Base-by-base conservation (phyloP, 225 moss, liverwort and hornwort genomes). In the Anthoceros angustus region DNA sequence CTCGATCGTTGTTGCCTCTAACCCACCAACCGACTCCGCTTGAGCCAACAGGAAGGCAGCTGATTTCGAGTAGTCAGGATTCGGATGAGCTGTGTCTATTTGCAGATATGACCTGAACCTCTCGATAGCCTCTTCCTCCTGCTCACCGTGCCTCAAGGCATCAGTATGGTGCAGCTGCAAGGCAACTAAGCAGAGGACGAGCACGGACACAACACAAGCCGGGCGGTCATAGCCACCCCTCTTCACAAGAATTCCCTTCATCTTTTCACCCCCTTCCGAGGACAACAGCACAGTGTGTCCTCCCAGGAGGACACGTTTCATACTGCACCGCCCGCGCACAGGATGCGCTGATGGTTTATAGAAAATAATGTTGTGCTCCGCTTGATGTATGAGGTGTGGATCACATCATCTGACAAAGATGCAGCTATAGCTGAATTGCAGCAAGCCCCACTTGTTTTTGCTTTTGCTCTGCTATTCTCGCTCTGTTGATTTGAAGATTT, bases 61-160 rank as follows among this genome's bases (percentile, higher is more conserved):
- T 38, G 81, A 81, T 10, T 81, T 72, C 63, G 70, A 64, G 69
- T 95, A 95, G 61, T 95, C 84, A 5, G 90, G 90, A 49, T 14
- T 25, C 25, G 94, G 94, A 26, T 95, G 94, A 63, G 78, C 83
- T 6, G 94, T 86, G 70, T 74, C 80, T 42, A 95, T 83, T 67
- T 61, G 77, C 73, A 95, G 72, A 71, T 83, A 95, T 7, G 79
- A 67, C 68, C 72, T 83, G 61, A 95, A 91, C 72, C 94, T 82
- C 18, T 41, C 71, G 70, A 95, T 78, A 7, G 42, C 72, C 32
- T 18, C 41, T 2, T 75, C 25, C 63, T 73, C 73, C 21, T 32
- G 32, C 32, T 32, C 32, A 15, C n/a, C 4, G n/a, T 23, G 55
- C 18, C 18, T 55, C n/a, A 20, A 55, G 55, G 5, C 55, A 55